These are phyloP conservation scores for Podaxis sp. DNA, from an alignment of 768 basidiomycete species.

Conservation along the genomic window DNA sequence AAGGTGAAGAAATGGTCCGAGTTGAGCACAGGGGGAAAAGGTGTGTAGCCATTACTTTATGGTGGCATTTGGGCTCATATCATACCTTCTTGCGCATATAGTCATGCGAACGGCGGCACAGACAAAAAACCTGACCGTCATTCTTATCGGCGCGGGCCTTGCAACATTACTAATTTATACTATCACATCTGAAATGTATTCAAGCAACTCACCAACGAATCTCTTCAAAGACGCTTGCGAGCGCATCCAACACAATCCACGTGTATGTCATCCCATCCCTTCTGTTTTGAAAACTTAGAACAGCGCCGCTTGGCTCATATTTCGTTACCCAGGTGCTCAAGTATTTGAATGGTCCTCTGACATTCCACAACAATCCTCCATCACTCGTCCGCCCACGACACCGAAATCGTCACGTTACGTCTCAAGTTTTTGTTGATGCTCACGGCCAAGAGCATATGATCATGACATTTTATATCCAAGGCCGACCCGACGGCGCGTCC, in stretches of 20 bases:
- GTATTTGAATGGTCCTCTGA: slow-evolving; percentile 65
- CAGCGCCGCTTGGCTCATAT: slow-evolving; percentile 6
- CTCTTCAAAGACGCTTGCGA: slow-evolving; percentile 66
- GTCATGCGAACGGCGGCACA: slow-evolving; percentile 50
- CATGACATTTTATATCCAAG: slow-evolving; percentile 80
- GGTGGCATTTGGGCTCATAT: background rate
- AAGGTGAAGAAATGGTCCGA: slow-evolving; percentile 78
- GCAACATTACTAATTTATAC: slow-evolving; percentile 77
- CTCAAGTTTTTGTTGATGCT: slow-evolving; percentile 72
- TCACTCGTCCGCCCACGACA: slow-evolving; percentile 75
- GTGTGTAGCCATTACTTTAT: slow-evolving; percentile 34
- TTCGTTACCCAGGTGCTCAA: slow-evolving; percentile 53
- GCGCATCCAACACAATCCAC: slow-evolving; percentile 45
- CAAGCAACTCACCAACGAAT: slow-evolving; percentile 85
- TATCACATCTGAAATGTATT: slow-evolving; percentile 80
- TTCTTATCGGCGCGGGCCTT: slow-evolving; percentile 77
- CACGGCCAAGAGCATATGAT: slow-evolving; percentile 81
- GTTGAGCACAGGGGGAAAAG: slow-evolving; percentile 73
- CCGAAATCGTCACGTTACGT: slow-evolving; percentile 78
- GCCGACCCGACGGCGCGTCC: slow-evolving; percentile 43
- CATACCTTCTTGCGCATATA: slow-evolving; percentile 20
- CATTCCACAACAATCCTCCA: slow-evolving; percentile 83
- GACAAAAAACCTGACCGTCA: slow-evolving; percentile 53
- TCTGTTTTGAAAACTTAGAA: background rate
- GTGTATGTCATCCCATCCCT: slow-evolving; percentile 29